Conservation (phyloP, 75 land plant genomes). For the Pinus albicaulis region DNA sequence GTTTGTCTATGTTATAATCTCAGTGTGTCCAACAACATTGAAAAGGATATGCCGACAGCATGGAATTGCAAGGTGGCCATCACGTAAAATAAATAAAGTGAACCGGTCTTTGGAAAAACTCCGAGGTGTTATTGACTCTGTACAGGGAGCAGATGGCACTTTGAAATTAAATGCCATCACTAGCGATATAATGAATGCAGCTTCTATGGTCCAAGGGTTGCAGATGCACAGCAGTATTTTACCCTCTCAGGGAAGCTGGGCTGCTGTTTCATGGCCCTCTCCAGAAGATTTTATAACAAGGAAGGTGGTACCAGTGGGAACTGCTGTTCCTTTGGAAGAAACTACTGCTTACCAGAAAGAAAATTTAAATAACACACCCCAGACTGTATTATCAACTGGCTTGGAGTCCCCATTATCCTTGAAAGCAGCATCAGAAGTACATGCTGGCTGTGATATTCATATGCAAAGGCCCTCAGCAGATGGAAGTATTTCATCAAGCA, state of each 20-base stretch:
- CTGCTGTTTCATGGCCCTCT: not conserved
- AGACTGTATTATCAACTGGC: not conserved
- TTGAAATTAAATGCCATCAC: constrained; percentile 24
- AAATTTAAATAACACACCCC: not conserved
- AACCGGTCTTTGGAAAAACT: constrained; percentile 37
- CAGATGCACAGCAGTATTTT: not conserved
- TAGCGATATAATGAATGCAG: constrained; percentile 28
- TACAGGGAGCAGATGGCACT: constrained; percentile 43
- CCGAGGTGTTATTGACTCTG: constrained; percentile 53
- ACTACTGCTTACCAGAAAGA: not conserved
- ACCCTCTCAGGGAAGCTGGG: not conserved
- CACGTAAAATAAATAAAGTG: constrained; percentile 57
- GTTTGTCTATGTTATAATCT: constrained; percentile 9
- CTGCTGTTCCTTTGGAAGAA: not conserved
- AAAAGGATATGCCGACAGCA: constrained; percentile 60
- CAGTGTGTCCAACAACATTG: constrained; percentile 59
- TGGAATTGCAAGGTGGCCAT: constrained; percentile 63
- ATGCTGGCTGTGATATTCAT: not conserved
- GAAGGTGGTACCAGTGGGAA: not conserved
- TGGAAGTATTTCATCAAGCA: constrained; percentile 2
- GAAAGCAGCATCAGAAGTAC: not conserved
- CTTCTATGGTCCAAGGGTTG: constrained; percentile 19
- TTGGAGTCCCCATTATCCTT: not conserved
- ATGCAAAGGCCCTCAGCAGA: not conserved
- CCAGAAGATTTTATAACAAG: constrained; percentile 12